Evolutionary conservation across 306 rosid genomes (phyloP), one percentile per base, ranked within the genome.

Genomic region (Sindora glabra): DNA sequence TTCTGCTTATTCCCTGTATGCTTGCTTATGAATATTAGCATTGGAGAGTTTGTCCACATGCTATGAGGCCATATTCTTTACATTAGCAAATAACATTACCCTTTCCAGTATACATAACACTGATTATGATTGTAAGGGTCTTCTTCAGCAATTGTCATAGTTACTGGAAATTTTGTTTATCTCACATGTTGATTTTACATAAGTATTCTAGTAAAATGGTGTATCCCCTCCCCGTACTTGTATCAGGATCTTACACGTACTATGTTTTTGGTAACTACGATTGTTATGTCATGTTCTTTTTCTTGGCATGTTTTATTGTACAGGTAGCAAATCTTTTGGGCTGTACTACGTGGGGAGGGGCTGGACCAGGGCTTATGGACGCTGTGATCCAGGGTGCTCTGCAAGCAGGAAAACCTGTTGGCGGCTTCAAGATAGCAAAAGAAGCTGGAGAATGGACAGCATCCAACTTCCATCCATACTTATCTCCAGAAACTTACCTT

Each of bases 291-390:
- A 42, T 37, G 49, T 8, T 17, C 25, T 69, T 19, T 19, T 57
- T 2, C 15, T n/a, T n/a, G n/a, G n/a, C 15, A 18, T 36, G 59
- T 46, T 26, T 49, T 74, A 11, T 12, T 42, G 34, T 0, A 34
- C 84, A 92, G 98, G 70, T 88, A 66, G 89, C 90, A 47, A 79
- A 61, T 42, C 96, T 92, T 69, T 63, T 92, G 84, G 83, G 79
- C 39, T 86, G 96, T 72, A 88, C 98, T 45, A 60, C 98, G 10
- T 92, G 98, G 98, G 65, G 90, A 18, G 96, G 96, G 47, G 95
- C 68, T 19, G 98, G 98, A 67, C 98, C 98, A 2, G 96, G 98
- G 44, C 64, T 92, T 29, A 92, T 92, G 98, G 96, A 88, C 45
- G 98, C 98, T 22, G 95, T 81, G 48, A 79, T 86, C 16, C 81